phyloP scores from a whole-genome alignment of 139 green algal genomes.

The Gonium pectorale region DNA sequence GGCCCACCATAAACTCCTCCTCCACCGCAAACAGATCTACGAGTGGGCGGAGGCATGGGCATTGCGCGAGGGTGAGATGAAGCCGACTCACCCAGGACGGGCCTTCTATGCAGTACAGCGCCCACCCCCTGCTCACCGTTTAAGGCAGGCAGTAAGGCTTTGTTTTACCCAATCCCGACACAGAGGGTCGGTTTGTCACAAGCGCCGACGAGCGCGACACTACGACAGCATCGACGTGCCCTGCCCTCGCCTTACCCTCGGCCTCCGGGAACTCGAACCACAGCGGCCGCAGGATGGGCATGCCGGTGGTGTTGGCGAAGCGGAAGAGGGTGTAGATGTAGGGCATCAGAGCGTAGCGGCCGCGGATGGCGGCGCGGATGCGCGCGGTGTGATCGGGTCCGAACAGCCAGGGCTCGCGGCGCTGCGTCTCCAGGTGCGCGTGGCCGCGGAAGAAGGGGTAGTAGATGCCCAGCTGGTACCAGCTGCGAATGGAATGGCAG shows the following conservation, averaged over 20 bases:
- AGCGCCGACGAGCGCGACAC: too few relatives aligned
- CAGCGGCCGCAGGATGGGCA: slow-evolving; percentile 91
- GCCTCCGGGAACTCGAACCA: slow-evolving; percentile 95
- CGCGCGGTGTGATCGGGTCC: slow-evolving; percentile 83
- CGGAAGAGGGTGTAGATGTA: slow-evolving; percentile 98
- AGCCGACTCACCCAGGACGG: too few relatives aligned
- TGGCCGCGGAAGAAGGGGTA: slow-evolving; percentile 99
- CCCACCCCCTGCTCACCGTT: too few relatives aligned
- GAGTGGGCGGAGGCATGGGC: not conserved
- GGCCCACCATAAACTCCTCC: slow-evolving; percentile 92
- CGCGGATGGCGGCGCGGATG: slow-evolving; percentile 88
- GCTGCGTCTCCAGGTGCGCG: slow-evolving; percentile 96
- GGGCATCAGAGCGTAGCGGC: slow-evolving; percentile 93
- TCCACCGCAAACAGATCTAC: slow-evolving; percentile 63
- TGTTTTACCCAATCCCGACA: too few relatives aligned
- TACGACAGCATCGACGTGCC: too few relatives aligned
- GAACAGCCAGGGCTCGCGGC: slow-evolving; percentile 98
- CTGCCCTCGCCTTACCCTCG: slow-evolving; percentile 47
- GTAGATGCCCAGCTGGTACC: slow-evolving; percentile 95
- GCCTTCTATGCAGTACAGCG: too few relatives aligned
- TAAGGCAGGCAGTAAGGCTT: too few relatives aligned
- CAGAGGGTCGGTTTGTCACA: too few relatives aligned
- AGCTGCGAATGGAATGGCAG: slow-evolving; percentile 56
- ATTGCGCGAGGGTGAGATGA: too few relatives aligned
- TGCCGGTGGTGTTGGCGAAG: slow-evolving; percentile 80